These are phyloP conservation scores for Phylloporus rhodoxanthus DNA, from an alignment of 768 basidiomycete species.

Conservation along the genomic window DNA sequence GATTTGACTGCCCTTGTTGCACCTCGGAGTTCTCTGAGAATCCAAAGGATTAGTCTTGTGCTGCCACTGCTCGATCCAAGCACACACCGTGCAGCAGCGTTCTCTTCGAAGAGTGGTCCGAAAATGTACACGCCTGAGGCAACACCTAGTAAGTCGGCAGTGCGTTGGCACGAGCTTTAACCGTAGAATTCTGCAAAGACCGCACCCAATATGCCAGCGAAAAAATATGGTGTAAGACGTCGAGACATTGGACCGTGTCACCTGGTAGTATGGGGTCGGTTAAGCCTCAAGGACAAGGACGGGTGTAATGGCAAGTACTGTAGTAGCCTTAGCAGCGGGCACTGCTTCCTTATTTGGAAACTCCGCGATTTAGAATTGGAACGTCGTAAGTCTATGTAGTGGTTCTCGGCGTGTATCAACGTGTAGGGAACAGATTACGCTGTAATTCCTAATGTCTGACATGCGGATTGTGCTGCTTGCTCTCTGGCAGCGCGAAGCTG, in stretches of 20 bases:
- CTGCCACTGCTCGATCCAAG: not conserved
- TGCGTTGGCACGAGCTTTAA: not conserved
- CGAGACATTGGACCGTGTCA: slow-evolving; percentile 24
- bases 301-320: not conserved
- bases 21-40: slow-evolving; percentile 10
- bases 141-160: slow-evolving; percentile 40
- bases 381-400: not conserved
- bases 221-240: slow-evolving; percentile 43
- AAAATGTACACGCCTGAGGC: slow-evolving; percentile 64
- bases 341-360: slow-evolving; percentile 18
- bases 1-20: not conserved
- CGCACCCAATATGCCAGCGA: slow-evolving; percentile 56
- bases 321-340: not conserved
- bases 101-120: slow-evolving; percentile 39
- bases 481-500: slow-evolving; percentile 46
- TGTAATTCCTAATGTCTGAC: slow-evolving; percentile 28
- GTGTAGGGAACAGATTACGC: slow-evolving; percentile 2
- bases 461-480: slow-evolving; percentile 41
- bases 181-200: not conserved
- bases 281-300: too few species aligned
- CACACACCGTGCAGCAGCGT: slow-evolving; percentile 11
- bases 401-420: slow-evolving; percentile 1
- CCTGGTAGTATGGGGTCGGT: too few species aligned
- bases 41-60: not conserved
- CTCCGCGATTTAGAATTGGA: slow-evolving; percentile 18